phyloP scores from a whole-genome alignment of 208 protist species.

The Wallacemonas sp. region DNA sequence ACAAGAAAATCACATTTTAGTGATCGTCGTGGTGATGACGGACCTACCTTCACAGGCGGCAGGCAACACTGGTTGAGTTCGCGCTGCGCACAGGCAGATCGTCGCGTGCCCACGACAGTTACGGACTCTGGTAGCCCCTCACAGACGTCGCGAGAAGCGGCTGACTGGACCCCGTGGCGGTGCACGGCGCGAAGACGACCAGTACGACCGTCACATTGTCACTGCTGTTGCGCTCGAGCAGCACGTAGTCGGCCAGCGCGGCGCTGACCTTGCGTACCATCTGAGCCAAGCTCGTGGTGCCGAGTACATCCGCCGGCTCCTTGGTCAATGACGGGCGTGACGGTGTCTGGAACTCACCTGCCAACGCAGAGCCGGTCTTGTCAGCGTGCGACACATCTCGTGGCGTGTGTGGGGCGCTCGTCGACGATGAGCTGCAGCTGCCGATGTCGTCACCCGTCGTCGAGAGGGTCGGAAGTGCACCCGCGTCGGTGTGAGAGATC shows the following conservation, averaged over 20 bases:
- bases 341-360: background rate
- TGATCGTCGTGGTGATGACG: too few species aligned
- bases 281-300: background rate
- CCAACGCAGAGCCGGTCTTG: background rate
- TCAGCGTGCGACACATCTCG: background rate
- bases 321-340: background rate
- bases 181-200: constrained; percentile 24
- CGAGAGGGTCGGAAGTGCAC: too few species aligned
- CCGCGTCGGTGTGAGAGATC: too few species aligned
- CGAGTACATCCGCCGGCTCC: background rate
- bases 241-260: constrained; percentile 36
- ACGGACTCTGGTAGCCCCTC: background rate
- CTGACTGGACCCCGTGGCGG: background rate
- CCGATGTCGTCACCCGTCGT: too few species aligned
- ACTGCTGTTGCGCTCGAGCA: constrained; percentile 27
- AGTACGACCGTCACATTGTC: constrained; percentile 62
- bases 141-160: background rate
- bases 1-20: too few species aligned
- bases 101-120: background rate
- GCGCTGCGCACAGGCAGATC: background rate
- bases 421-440: too few species aligned
- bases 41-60: too few species aligned
- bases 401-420: background rate
- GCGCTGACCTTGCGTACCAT: constrained; percentile 6
- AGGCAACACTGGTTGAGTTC: constrained; percentile 3